These are phyloP conservation scores for Aquilaria sinensis DNA, from an alignment of 345 rosid genomes.

Conservation along the genomic window DNA sequence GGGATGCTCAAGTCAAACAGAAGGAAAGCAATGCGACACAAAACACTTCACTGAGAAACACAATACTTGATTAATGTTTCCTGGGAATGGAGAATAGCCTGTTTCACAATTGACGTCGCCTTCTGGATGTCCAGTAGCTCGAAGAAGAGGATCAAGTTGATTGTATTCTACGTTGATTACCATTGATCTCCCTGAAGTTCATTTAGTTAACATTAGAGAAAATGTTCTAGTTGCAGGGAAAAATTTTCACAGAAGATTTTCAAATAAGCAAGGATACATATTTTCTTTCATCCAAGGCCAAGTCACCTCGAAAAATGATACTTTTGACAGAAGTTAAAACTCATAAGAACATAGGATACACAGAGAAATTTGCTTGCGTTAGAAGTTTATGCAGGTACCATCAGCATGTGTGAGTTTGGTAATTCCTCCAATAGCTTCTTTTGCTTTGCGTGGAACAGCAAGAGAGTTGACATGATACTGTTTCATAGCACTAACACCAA, in stretches of 20 bases:
- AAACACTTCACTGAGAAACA: not conserved
- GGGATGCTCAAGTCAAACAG: no score
- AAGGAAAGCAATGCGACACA: not conserved
- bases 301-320: not conserved
- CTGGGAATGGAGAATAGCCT: constrained; percentile 96
- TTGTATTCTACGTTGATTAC: constrained; percentile 97
- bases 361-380: not conserved
- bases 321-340: no score
- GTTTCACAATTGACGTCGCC: constrained; percentile 92
- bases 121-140: constrained; percentile 78
- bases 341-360: not conserved
- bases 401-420: constrained; percentile 81
- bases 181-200: constrained; percentile 77
- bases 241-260: not conserved
- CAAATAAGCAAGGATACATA: not conserved
- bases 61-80: constrained; percentile 88
- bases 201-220: not conserved
- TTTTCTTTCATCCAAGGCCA: not conserved
- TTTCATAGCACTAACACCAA: constrained; percentile 88
- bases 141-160: constrained; percentile 95
- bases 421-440: constrained; percentile 98
- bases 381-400: constrained; percentile 36
- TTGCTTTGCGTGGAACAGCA: constrained; percentile 98
- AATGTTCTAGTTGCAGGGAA: not conserved
- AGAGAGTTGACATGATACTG: constrained; percentile 94